Conservation (phyloP, 2,329 filamentous ascomycete species). For the Paecilomyces niveus region DNA sequence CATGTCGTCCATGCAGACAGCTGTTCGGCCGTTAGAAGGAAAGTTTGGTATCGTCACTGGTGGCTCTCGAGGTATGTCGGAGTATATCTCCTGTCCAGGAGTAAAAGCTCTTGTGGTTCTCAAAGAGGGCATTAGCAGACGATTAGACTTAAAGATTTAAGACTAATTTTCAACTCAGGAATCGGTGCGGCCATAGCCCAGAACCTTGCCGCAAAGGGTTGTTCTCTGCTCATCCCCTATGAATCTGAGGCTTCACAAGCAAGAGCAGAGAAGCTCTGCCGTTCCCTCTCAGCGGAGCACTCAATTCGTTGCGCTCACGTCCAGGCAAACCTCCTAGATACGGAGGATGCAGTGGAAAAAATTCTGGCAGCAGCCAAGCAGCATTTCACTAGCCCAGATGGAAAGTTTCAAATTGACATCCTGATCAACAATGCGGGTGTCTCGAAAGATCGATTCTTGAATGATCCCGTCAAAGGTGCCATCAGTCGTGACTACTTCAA, state of each 20-base stretch:
- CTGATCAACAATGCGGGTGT: slow-evolving; percentile 81
- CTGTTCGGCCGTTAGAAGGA: slow-evolving; percentile 50
- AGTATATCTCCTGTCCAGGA: background rate
- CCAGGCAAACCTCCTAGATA: slow-evolving; percentile 64
- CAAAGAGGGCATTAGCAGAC: too few relatives aligned
- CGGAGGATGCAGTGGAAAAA: slow-evolving; percentile 49
- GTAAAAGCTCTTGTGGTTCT: slow-evolving; percentile 1
- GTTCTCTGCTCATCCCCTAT: slow-evolving; percentile 63
- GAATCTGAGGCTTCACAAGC: slow-evolving; percentile 55
- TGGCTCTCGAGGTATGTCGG: slow-evolving; percentile 60
- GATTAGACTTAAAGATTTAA: background rate
- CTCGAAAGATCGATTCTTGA: slow-evolving; percentile 45
- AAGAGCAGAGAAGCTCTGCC: slow-evolving; percentile 48
- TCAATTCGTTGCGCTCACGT: slow-evolving; percentile 55
- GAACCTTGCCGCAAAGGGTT: slow-evolving; percentile 67
- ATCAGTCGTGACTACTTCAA: slow-evolving; percentile 61
- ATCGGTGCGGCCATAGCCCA: slow-evolving; percentile 65
- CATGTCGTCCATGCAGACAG: slow-evolving; percentile 2
- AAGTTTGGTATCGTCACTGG: slow-evolving; percentile 76
- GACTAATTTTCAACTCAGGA: slow-evolving; percentile 42
- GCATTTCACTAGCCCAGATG: slow-evolving; percentile 43
- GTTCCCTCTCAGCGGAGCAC: slow-evolving; percentile 50
- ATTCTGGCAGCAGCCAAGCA: slow-evolving; percentile 54
- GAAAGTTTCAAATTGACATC: slow-evolving; percentile 66
- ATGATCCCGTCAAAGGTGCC: slow-evolving; percentile 55